Evolutionary conservation across 441 rosid species (phyloP), one percentile per base, ranked within the genome.

Genomic region (Pelargonium citronellum): DNA sequence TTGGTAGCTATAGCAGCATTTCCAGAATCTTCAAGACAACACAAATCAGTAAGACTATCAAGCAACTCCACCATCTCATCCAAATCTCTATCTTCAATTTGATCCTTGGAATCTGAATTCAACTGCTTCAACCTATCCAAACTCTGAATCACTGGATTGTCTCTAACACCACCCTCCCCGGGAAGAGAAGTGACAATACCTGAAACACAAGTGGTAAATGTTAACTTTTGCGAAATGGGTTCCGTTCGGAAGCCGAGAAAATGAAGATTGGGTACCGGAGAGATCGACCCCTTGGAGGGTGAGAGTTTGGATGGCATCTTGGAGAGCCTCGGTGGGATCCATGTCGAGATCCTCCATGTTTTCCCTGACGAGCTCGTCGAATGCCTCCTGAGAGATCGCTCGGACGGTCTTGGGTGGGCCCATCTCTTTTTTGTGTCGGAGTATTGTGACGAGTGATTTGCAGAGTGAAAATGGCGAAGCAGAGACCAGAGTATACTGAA

Each of bases 211-310:
- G 60, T 53, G 60, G 60, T n/a, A 15, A 15, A 53, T 53, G 60
- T 15, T 53, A 19, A 15, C 16, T 53, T 53, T 53, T 1, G 16
- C 60, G 19, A 53, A 6, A 7, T 53, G 60, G 60, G 60, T n/a
- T 53, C 60, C 5, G 60, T 15, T 53, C 16, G 60, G 60, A 11
- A 15, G n/a, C 1, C 19, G 7, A 4, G 7, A 53, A 6, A 8
- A 7, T 5, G 19, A n/a, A 53, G 17, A 15, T 53, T 53, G 10
- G 60, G 60, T 43, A 87, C 97, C 97, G 4, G 92, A 87, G 82
- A 94, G 91, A 91, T 90, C 94, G 72, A 90, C 99, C 88, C 94
- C 91, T 81, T 94, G 97, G 70, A 90, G 92, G 57, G 90, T 70
- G 69, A 94, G 95, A 17, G 99, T 83, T 11, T 90, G 73, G 64